Evolutionary conservation across 441 rosid genomes (phyloP).

Genomic region (Populus hybrid): DNA sequence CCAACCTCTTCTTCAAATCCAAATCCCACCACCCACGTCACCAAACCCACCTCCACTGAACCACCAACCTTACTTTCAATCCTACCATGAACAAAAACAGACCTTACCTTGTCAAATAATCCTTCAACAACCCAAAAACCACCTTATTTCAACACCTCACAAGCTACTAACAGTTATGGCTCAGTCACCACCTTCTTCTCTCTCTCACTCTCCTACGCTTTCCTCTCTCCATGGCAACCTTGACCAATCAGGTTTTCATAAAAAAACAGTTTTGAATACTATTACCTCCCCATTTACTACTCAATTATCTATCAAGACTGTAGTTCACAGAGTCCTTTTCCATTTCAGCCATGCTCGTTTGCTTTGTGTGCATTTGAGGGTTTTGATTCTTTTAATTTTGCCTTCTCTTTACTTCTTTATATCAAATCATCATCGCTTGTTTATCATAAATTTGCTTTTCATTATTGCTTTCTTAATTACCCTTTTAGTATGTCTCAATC

Average conservation of each 20-base stretch:
- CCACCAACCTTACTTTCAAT: constrained; percentile 13
- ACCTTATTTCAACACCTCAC: constrained; percentile 34
- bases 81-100: constrained; percentile 20
- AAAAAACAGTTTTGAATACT: constrained; percentile 4
- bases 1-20: constrained; percentile 40
- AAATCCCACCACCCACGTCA: constrained; percentile 43
- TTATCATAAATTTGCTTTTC: constrained; percentile 57
- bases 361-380: constrained; percentile 48
- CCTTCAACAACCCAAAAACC: constrained; percentile 26
- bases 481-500: constrained; percentile 52
- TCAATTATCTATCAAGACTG: constrained; percentile 30
- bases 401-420: constrained; percentile 58
- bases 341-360: constrained; percentile 52
- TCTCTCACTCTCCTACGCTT: constrained; percentile 27
- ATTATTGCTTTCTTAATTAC: constrained; percentile 64
- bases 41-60: constrained; percentile 38
- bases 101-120: constrained; percentile 2
- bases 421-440: constrained; percentile 56
- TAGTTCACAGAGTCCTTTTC: constrained; percentile 32
- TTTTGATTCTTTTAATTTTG: constrained; percentile 48
- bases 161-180: constrained; percentile 40
- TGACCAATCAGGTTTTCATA: constrained; percentile 2
- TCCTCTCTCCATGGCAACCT: constrained; percentile 25
- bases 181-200: constrained; percentile 19
- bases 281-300: constrained; percentile 32